These are phyloP conservation scores for Aureobasidium sp. DNA, from an alignment of 2,329 filamentous ascomycete species.

Conservation along the genomic window DNA sequence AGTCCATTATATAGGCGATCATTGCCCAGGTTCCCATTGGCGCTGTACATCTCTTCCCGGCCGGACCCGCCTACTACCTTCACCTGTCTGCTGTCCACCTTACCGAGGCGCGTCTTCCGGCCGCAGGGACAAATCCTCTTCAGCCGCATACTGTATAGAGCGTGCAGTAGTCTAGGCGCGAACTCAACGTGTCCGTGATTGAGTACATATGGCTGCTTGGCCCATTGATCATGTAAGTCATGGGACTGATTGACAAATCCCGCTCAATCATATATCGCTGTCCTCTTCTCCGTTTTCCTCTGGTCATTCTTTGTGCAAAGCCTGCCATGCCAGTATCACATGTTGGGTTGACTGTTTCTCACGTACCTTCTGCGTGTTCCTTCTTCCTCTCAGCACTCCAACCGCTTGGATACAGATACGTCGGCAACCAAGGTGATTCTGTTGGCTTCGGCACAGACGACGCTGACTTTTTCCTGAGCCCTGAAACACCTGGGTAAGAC, in stretches of 20 bases:
- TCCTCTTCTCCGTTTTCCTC: neutral
- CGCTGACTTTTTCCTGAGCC: constrained; percentile 56
- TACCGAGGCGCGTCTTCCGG: neutral
- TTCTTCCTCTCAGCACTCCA: constrained; percentile 77
- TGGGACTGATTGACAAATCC: neutral
- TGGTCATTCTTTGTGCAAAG: neutral
- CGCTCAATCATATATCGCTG: neutral
- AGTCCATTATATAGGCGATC: constrained; percentile 3
- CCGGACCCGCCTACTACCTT: neutral
- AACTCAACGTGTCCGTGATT: constrained; percentile 8
- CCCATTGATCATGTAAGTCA: neutral
- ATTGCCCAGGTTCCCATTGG: neutral
- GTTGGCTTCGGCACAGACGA: constrained; percentile 53
- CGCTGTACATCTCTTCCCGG: neutral
- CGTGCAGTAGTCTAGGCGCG: constrained; percentile 6
- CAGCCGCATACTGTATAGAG: neutral
- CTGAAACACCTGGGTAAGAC: constrained; percentile 31
- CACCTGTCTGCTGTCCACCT: neutral
- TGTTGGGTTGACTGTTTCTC: constrained; percentile 60
- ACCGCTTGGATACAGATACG: constrained; percentile 66
- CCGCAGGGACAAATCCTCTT: neutral
- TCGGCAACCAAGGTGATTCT: constrained; percentile 52
- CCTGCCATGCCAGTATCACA: constrained; percentile 51
- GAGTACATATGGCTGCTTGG: neutral
- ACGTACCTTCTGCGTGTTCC: constrained; percentile 69